A percentile compares a stretch with the other conserved stretches of the same genome.
Evolutionary conservation across 495 filamentous ascomycete species (phyloP).

Genomic region (Penicillium roqueforti): DNA sequence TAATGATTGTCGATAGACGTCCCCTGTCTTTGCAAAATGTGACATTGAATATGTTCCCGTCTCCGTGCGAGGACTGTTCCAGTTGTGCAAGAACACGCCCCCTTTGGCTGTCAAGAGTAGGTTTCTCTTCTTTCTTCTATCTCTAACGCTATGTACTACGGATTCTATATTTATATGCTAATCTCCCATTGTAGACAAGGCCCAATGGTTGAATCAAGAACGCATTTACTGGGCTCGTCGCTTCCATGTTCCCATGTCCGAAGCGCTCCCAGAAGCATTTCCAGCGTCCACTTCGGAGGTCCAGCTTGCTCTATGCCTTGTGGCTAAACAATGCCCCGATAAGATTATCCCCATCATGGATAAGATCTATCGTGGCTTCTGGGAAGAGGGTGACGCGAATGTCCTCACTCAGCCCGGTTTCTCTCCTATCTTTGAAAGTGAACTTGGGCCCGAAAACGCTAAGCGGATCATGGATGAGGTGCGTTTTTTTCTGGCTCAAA

Average conservation of each 20-base stretch:
- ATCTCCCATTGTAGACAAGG: constrained; percentile 14
- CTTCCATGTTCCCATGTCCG: constrained; percentile 17
- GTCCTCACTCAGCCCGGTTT: constrained; percentile 4
- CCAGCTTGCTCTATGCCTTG: constrained; percentile 9
- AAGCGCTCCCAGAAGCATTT: constrained; percentile 19
- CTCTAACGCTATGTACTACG: background rate
- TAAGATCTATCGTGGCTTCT: constrained; percentile 10
- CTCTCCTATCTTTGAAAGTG: background rate
- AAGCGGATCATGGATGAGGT: background rate
- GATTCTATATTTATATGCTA: background rate
- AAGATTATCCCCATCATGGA: constrained; percentile 2
- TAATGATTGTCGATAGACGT: constrained; percentile 10
- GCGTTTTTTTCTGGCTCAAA: background rate
- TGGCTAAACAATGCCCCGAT: constrained; percentile 6
- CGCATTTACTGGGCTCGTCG: constrained; percentile 19
- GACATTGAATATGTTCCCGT: constrained; percentile 19
- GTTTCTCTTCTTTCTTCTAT: background rate
- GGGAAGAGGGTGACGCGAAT: constrained; percentile 10
- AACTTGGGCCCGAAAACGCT: background rate
- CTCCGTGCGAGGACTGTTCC: constrained; percentile 12
- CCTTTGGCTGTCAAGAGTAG: constrained; percentile 20
- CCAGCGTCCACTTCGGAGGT: constrained; percentile 15
- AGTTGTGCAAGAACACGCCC: constrained; percentile 15
- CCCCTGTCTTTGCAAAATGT: constrained; percentile 16
- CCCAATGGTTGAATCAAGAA: constrained; percentile 17